Evolutionary conservation across 2,329 filamentous ascomycete species (phyloP).

Genomic region (Aspergillus sp.): DNA sequence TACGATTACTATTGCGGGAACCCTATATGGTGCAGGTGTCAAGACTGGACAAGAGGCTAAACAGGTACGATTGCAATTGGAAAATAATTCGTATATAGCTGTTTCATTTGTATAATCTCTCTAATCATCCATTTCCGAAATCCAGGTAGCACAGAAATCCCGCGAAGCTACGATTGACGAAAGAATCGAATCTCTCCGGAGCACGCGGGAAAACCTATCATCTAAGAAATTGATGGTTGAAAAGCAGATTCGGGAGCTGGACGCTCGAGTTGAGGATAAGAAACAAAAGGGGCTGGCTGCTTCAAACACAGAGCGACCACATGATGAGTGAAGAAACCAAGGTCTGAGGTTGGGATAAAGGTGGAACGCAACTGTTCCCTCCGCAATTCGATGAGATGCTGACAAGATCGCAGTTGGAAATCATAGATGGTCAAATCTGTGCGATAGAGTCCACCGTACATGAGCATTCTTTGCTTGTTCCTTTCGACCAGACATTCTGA

Average conservation of each 20-base stretch:
- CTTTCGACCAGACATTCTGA: too few species aligned
- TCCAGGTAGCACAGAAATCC: constrained; percentile 42
- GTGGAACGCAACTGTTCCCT: too few species aligned
- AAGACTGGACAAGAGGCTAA: constrained; percentile 50
- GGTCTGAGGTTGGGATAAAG: too few species aligned
- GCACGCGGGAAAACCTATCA: constrained; percentile 45
- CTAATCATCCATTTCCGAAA: not conserved
- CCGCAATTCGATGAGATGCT: too few species aligned
- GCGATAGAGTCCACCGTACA: too few species aligned
- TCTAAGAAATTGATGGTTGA: constrained; percentile 51
- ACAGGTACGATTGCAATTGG: constrained; percentile 38
- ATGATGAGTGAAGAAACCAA: constrained; percentile 3
- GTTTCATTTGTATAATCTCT: not conserved
- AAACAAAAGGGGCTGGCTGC: constrained; percentile 31
- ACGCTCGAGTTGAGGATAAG: constrained; percentile 37
- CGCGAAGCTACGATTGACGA: constrained; percentile 50
- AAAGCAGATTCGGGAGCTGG: constrained; percentile 51
- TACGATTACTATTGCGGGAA: constrained; percentile 53
- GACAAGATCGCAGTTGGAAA: too few species aligned
- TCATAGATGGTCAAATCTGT: too few species aligned
- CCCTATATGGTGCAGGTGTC: constrained; percentile 56
- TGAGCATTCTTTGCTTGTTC: too few species aligned
- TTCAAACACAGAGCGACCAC: constrained; percentile 18
- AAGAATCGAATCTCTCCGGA: constrained; percentile 51
- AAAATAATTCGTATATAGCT: too few species aligned